Conservation (phyloP, 2,329 filamentous ascomycete genomes). For the Neofusicoccum laricinum region DNA sequence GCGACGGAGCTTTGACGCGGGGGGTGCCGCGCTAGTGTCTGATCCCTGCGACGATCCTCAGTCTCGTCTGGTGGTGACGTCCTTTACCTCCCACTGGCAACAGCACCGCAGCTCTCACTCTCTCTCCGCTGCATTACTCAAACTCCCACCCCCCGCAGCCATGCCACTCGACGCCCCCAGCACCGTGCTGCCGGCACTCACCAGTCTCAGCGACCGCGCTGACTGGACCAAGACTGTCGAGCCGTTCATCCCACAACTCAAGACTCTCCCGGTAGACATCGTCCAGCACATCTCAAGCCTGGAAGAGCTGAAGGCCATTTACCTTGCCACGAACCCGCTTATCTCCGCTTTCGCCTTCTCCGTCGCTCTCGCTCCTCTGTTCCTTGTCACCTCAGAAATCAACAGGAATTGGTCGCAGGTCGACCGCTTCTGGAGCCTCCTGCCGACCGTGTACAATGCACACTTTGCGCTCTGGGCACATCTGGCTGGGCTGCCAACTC, state of each 20-base stretch:
- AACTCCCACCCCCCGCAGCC: not conserved
- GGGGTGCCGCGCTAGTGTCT: not conserved
- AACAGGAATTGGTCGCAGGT: slow-evolving; percentile 98
- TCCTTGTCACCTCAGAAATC: slow-evolving; percentile 74
- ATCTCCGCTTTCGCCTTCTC: slow-evolving; percentile 71
- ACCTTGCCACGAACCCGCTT: slow-evolving; percentile 81
- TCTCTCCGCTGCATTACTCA: not conserved
- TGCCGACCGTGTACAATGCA: slow-evolving; percentile 81
- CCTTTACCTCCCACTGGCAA: not conserved
- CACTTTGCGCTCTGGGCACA: slow-evolving; percentile 85
- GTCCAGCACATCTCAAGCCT: slow-evolving; percentile 59
- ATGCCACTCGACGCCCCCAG: slow-evolving; percentile 12
- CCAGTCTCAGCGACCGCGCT: slow-evolving; percentile 69
- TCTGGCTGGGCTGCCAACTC: slow-evolving; percentile 66
- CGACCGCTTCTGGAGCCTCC: slow-evolving; percentile 85
- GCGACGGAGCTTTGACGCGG: slow-evolving; percentile 2
- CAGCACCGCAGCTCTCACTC: not conserved
- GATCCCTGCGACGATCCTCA: slow-evolving; percentile 11
- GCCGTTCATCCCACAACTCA: slow-evolving; percentile 70
- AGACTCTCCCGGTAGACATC: slow-evolving; percentile 41
- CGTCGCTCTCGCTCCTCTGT: slow-evolving; percentile 66
- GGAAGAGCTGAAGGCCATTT: slow-evolving; percentile 66
- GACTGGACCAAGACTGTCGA: slow-evolving; percentile 72
- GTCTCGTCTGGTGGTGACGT: slow-evolving; percentile 12
- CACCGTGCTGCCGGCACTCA: slow-evolving; percentile 70